Conservation (phyloP, 2,329 filamentous ascomycete species). For the Blastomyces gilchristii region DNA sequence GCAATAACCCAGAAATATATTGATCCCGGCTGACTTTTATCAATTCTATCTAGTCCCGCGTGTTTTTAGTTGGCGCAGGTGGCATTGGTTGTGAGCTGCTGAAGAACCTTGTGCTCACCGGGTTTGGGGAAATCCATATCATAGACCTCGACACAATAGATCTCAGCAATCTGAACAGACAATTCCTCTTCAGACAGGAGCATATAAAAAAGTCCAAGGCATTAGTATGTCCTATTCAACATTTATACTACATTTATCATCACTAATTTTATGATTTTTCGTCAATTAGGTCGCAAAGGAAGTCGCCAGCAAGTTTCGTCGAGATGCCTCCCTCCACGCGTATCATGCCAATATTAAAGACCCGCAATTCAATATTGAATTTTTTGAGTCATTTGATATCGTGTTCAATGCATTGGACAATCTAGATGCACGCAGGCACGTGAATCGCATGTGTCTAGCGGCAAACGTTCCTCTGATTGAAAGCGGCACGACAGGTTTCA, state of each 20-base stretch:
- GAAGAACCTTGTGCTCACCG: conserved; percentile 86
- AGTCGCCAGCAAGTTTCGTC: conserved; percentile 82
- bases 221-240: conserved; percentile 48
- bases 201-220: conserved; percentile 98
- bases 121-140: conserved; percentile 86
- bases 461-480: conserved; percentile 86
- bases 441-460: conserved; percentile 94
- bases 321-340: conserved; percentile 72
- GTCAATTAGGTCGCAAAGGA: conserved; percentile 71
- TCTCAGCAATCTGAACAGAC: conserved; percentile 90
- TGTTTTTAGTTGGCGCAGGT: conserved; percentile 90
- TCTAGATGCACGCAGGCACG: conserved; percentile 81
- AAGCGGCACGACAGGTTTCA: conserved; percentile 95
- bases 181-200: conserved; percentile 92
- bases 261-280: conserved; percentile 14
- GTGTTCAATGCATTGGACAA: conserved; percentile 98
- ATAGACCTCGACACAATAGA: conserved; percentile 98
- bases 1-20: background rate
- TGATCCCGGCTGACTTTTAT: conserved; percentile 7
- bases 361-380: conserved; percentile 68
- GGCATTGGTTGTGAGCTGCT: conserved; percentile 96
- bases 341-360: conserved; percentile 96
- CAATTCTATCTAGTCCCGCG: conserved; percentile 53
- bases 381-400: conserved; percentile 72
- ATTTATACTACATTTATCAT: background rate